phyloP scores from a whole-genome alignment of 2,329 filamentous ascomycete species.

The Neurospora sp. region DNA sequence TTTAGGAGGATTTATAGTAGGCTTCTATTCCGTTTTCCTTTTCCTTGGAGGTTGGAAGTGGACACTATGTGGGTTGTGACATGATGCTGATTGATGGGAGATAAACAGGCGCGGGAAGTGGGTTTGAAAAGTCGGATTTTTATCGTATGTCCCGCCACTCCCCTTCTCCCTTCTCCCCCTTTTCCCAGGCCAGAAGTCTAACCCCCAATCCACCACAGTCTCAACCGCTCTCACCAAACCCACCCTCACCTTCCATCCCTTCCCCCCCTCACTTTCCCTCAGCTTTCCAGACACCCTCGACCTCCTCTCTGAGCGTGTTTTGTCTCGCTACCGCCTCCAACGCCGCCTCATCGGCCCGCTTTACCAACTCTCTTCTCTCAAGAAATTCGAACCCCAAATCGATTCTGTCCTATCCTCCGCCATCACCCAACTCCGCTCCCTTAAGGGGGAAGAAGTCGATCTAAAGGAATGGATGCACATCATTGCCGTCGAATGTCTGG shows the following conservation, averaged over 20 bases:
- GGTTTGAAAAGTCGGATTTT: constrained; percentile 42
- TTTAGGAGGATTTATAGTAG: constrained; percentile 36
- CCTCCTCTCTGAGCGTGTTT: constrained; percentile 38
- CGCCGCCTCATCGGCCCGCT: constrained; percentile 38
- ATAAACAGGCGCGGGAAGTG: constrained; percentile 26
- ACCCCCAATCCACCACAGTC: constrained; percentile 22
- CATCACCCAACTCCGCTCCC: constrained; percentile 24
- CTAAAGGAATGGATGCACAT: constrained; percentile 49
- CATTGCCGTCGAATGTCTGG: constrained; percentile 40
- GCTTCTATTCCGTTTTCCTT: background rate
- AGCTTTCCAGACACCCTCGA: constrained; percentile 37
- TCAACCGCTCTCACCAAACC: constrained; percentile 36
- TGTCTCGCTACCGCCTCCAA: constrained; percentile 37
- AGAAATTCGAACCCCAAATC: constrained; percentile 30
- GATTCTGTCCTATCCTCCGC: constrained; percentile 14
- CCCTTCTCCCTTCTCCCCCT: background rate
- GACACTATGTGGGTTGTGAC: too few species aligned
- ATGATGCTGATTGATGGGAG: too few species aligned
- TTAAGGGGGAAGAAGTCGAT: constrained; percentile 32
- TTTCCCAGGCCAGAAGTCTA: background rate
- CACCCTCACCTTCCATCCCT: constrained; percentile 25
- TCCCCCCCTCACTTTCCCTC: constrained; percentile 13
- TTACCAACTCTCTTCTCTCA: constrained; percentile 33
- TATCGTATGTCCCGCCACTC: constrained; percentile 29
- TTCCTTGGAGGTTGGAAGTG: too few species aligned